Percentiles rank a stretch among this genome's conserved stretches.
phyloP scores from a whole-genome alignment of 2,329 filamentous ascomycete genomes.

The Paecilomyces sp. region DNA sequence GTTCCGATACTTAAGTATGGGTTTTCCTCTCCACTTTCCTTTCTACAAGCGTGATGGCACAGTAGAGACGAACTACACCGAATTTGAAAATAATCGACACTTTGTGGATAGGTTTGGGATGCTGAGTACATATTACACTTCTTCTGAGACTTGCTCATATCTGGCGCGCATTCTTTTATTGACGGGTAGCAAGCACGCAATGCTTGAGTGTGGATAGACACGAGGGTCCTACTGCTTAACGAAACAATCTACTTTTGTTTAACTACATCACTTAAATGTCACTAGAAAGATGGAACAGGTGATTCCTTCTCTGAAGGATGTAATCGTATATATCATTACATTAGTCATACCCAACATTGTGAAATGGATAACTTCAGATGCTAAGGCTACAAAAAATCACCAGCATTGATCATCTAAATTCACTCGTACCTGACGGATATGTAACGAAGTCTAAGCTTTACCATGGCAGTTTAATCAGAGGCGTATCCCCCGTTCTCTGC shows the following conservation, averaged over 20 bases:
- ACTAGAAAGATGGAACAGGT: not conserved
- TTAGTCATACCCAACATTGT: not conserved
- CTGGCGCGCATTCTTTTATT: no score
- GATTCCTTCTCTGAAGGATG: not conserved
- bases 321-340: not conserved
- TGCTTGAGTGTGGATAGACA: not conserved
- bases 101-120: no score
- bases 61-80: not conserved
- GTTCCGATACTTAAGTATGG: not conserved
- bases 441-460: constrained; percentile 15
- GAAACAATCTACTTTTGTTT: not conserved
- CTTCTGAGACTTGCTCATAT: no score
- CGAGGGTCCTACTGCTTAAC: not conserved
- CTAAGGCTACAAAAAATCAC: constrained; percentile 10
- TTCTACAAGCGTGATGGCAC: not conserved
- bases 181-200: no score
- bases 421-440: constrained; percentile 3
- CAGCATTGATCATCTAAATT: constrained; percentile 9
- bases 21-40: not conserved
- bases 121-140: no score
- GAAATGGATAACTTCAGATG: constrained; percentile 12
- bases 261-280: not conserved
- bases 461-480: constrained; percentile 12
- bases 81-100: no score
- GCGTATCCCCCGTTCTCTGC: constrained; percentile 18